Conservation (phyloP, 1,284 basidiomycete species). For the Trametes polyzona region DNA sequence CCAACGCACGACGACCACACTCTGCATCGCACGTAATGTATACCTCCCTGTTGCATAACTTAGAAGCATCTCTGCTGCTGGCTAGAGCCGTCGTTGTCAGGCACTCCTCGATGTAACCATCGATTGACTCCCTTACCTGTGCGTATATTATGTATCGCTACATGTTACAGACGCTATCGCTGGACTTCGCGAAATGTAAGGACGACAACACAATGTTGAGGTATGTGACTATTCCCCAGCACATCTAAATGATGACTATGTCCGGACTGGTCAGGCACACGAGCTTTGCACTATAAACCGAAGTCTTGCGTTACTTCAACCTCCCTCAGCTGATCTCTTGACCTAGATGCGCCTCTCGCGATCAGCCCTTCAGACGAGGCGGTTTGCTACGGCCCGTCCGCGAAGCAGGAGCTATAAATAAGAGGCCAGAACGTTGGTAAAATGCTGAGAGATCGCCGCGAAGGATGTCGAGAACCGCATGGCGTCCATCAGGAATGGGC, state of each 20-base stretch:
- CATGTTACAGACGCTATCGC: neutral
- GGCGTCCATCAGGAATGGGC: neutral
- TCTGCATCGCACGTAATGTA: constrained; percentile 23
- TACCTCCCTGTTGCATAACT: constrained; percentile 25
- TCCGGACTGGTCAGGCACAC: too few species aligned
- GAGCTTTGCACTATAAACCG: too few species aligned
- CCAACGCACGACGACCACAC: constrained; percentile 7
- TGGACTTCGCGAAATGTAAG: too few species aligned
- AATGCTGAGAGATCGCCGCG: neutral
- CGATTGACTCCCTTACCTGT: neutral
- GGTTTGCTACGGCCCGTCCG: too few species aligned
- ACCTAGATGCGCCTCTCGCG: too few species aligned
- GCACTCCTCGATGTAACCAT: constrained; percentile 19
- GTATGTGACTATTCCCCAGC: too few species aligned
- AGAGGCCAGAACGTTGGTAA: neutral
- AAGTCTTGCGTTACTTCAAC: too few species aligned
- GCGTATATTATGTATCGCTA: neutral
- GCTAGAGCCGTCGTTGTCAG: constrained; percentile 19
- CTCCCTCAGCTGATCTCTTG: too few species aligned
- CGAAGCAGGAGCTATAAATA: too few species aligned
- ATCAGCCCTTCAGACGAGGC: too few species aligned
- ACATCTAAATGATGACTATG: too few species aligned
- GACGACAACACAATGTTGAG: too few species aligned
- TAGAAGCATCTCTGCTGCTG: constrained; percentile 17
- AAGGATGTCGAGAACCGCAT: neutral